Conservation (phyloP, 1,284 basidiomycete genomes). For the Farysia itapuensis region DNA sequence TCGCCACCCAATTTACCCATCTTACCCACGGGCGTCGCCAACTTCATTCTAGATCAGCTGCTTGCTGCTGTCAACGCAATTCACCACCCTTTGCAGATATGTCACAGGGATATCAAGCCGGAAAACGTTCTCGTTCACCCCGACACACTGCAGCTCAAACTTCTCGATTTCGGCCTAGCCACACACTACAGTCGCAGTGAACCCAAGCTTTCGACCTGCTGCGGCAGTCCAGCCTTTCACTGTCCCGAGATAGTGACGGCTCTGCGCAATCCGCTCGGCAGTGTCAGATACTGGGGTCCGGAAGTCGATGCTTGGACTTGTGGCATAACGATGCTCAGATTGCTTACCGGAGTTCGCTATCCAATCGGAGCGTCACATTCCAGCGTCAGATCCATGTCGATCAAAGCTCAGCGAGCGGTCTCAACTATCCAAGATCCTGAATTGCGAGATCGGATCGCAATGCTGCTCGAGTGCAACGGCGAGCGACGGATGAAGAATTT, state of each 20-base stretch:
- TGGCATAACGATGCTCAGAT: slow-evolving; percentile 64
- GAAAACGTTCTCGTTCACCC: slow-evolving; percentile 63
- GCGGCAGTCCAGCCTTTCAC: slow-evolving; percentile 65
- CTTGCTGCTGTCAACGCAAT: slow-evolving; percentile 64
- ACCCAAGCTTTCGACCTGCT: slow-evolving; percentile 66
- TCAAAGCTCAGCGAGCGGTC: slow-evolving; percentile 62
- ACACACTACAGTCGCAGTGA: slow-evolving; percentile 66
- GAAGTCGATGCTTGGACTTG: slow-evolving; percentile 67
- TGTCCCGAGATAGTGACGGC: slow-evolving; percentile 65
- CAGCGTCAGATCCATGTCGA: slow-evolving; percentile 62
- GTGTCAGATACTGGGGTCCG: slow-evolving; percentile 63
- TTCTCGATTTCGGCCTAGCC: slow-evolving; percentile 66
- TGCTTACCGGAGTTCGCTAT: slow-evolving; percentile 64
- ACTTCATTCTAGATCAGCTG: slow-evolving; percentile 64
- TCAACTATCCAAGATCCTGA: slow-evolving; percentile 60
- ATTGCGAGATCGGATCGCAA: slow-evolving; percentile 61
- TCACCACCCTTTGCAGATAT: slow-evolving; percentile 64
- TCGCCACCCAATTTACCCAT: slow-evolving; percentile 34
- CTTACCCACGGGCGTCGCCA: slow-evolving; percentile 54
- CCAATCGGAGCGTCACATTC: slow-evolving; percentile 65
- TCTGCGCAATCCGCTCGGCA: slow-evolving; percentile 63
- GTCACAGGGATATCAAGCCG: slow-evolving; percentile 66
- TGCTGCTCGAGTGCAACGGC: slow-evolving; percentile 63
- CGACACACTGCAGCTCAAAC: slow-evolving; percentile 60
- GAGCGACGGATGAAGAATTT: slow-evolving; percentile 63